Conservation (phyloP, 2,329 filamentous ascomycete genomes). For the Colletotrichum costaricense region DNA sequence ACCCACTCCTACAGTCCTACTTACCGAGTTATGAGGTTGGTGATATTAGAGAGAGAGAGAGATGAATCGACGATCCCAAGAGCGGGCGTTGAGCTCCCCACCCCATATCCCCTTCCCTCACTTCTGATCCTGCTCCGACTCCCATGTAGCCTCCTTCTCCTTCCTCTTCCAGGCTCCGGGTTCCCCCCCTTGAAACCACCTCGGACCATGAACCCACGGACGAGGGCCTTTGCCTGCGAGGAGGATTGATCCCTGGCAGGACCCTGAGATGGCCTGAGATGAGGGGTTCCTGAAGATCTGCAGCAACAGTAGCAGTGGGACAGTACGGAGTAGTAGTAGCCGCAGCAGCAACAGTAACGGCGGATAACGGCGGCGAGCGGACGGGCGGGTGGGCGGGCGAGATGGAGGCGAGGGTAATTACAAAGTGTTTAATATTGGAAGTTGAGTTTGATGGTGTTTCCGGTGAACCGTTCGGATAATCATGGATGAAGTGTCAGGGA, state of each 20-base stretch:
- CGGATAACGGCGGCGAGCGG: neutral
- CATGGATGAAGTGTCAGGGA: neutral
- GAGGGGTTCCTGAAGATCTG: constrained; percentile 13
- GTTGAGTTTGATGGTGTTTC: neutral
- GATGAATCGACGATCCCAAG: neutral
- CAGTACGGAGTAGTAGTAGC: neutral
- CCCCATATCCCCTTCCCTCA: neutral
- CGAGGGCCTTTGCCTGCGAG: neutral
- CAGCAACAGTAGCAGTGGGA: neutral
- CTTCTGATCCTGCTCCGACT: too few species aligned
- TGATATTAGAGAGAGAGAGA: neutral
- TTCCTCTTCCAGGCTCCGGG: neutral
- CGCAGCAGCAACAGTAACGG: too few species aligned
- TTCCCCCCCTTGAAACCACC: rapidly evolving
- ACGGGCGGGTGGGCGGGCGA: too few species aligned
- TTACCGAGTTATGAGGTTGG: neutral
- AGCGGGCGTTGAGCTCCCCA: too few species aligned
- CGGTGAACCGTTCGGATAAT: neutral
- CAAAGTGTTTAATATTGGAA: neutral
- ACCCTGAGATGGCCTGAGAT: constrained; percentile 13
- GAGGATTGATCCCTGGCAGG: neutral
- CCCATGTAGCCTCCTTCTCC: neutral
- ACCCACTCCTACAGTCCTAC: neutral
- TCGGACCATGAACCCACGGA: neutral
- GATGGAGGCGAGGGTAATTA: neutral